These are phyloP conservation scores for Chrysanthemum seticuspe DNA, from an alignment of 129 eudicot genomes.

Conservation along the genomic window DNA sequence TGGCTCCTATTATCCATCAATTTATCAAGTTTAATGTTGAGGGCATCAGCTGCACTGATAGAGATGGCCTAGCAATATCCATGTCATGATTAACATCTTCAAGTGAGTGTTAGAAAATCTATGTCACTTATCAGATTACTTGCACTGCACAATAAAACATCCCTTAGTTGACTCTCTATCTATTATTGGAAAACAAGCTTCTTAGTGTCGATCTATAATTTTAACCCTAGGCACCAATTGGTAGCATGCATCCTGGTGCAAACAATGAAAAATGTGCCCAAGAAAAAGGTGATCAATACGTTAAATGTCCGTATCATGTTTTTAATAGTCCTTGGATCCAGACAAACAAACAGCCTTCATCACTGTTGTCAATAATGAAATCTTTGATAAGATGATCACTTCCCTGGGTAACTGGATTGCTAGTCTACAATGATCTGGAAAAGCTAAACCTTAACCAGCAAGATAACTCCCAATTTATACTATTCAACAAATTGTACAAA, in stretches of 20 bases:
- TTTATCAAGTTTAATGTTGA: neutral
- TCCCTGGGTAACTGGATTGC: neutral
- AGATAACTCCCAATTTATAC: conserved; percentile 10
- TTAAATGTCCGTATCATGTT: neutral
- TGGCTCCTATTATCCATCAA: neutral
- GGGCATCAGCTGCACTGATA: neutral
- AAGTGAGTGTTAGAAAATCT: too few species aligned
- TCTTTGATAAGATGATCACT: neutral
- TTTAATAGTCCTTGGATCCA: neutral
- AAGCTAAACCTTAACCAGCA: neutral
- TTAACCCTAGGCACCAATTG: neutral
- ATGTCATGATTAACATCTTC: too few species aligned
- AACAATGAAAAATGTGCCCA: too few species aligned
- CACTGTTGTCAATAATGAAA: neutral
- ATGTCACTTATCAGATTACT: too few species aligned
- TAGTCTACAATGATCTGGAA: neutral
- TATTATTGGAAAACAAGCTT: too few species aligned
- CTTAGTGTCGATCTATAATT: too few species aligned
- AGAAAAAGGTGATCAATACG: neutral
- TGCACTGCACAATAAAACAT: too few species aligned
- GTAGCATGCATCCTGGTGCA: neutral
- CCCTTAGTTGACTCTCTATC: too few species aligned
- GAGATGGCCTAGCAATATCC: neutral
- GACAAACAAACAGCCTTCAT: neutral
- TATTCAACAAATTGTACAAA: neutral